These are phyloP conservation scores for Peterozyma toletana DNA, from an alignment of 805 yeast species.

Conservation along the genomic window DNA sequence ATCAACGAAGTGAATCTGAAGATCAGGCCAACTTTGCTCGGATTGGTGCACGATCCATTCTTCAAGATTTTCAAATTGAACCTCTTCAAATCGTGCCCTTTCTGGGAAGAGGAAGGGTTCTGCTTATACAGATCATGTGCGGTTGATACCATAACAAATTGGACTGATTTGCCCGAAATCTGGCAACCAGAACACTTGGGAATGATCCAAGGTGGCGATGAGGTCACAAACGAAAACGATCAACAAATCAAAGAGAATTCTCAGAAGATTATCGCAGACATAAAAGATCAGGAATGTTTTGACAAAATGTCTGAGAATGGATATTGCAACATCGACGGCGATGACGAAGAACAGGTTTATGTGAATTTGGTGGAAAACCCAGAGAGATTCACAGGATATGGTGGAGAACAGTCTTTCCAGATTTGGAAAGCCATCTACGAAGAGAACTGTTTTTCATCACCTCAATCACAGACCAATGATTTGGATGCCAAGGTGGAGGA, in stretches of 20 bases:
- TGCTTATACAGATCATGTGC: constrained; percentile 89
- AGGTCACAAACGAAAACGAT: constrained; percentile 22
- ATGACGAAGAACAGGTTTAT: constrained; percentile 65
- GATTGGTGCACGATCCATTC: constrained; percentile 66
- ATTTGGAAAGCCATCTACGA: constrained; percentile 91
- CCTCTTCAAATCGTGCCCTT: constrained; percentile 77
- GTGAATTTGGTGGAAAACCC: constrained; percentile 86
- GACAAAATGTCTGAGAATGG: constrained; percentile 37
- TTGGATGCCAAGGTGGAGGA: constrained; percentile 17
- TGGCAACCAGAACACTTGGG: constrained; percentile 74
- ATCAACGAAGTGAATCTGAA: constrained; percentile 43
- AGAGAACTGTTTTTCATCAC: constrained; percentile 76
- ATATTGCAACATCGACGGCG: constrained; percentile 61
- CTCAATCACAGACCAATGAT: constrained; percentile 24
- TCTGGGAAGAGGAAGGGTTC: constrained; percentile 72
- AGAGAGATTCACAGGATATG: constrained; percentile 94
- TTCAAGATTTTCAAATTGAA: constrained; percentile 85
- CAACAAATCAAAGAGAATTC: constrained; percentile 20
- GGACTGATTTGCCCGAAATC: constrained; percentile 60
- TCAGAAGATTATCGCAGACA: constrained; percentile 6
- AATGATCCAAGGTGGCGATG: constrained; percentile 28
- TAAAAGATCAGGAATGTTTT: constrained; percentile 18
- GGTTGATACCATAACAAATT: constrained; percentile 75
- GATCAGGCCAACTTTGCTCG: constrained; percentile 48
- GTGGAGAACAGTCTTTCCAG: constrained; percentile 85